phyloP scores from a whole-genome alignment of 257 asterid species.

The Osmanthus fragrans region DNA sequence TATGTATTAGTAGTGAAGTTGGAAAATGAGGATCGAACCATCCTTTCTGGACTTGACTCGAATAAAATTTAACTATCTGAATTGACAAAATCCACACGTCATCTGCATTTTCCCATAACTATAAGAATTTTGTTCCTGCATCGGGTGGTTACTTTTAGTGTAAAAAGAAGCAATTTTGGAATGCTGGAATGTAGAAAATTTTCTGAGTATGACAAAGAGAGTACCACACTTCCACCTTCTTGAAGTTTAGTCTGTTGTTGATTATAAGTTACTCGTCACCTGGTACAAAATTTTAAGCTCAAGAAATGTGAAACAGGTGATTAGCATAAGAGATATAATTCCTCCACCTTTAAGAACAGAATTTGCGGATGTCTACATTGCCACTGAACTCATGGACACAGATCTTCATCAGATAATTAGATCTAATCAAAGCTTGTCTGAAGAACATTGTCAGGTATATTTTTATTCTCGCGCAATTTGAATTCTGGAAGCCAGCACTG shows the following conservation, averaged over 20 bases:
- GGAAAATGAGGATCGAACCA: no score
- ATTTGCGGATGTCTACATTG: slow-evolving; percentile 78
- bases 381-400: slow-evolving; percentile 87
- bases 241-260: neutral
- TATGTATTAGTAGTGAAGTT: no score
- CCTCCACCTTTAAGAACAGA: slow-evolving; percentile 92
- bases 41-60: no score
- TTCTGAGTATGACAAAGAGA: neutral
- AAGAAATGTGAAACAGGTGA: slow-evolving; percentile 51
- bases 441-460: slow-evolving; percentile 88
- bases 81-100: no score
- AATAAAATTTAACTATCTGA: no score
- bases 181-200: no score
- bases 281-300: neutral
- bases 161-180: no score
- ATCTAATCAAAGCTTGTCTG: slow-evolving; percentile 85
- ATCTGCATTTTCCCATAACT: no score
- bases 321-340: slow-evolving; percentile 73
- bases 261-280: no score
- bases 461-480: no score
- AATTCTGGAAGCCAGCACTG: slow-evolving; percentile 10
- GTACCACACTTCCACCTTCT: neutral
- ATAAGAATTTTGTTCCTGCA: no score
- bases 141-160: no score
- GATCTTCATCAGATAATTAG: slow-evolving; percentile 98